These are phyloP conservation scores for Debaryomyces hansenii DNA, from an alignment of 805 yeast species.

Conservation along the genomic window DNA sequence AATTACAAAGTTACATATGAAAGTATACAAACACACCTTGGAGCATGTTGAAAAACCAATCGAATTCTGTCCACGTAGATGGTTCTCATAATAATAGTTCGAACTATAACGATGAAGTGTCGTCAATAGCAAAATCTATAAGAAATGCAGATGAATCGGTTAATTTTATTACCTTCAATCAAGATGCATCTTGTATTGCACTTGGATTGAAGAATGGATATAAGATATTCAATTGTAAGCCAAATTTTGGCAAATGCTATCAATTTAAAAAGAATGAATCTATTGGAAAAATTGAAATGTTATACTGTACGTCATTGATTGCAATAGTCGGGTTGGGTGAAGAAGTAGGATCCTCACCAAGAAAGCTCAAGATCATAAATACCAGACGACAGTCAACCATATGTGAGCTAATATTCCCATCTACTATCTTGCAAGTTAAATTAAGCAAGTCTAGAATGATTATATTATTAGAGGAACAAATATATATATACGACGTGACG, in stretches of 20 bases:
- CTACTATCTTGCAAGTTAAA: conserved; percentile 39
- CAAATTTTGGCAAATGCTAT: conserved; percentile 29
- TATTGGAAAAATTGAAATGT: conserved; percentile 80
- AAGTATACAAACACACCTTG: neutral
- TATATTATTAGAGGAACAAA: conserved; percentile 43
- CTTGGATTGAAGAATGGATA: conserved; percentile 67
- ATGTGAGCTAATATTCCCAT: conserved; percentile 44
- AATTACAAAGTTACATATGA: neutral
- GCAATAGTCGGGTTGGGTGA: conserved; percentile 82
- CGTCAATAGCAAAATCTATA: neutral
- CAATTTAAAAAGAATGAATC: conserved; percentile 46
- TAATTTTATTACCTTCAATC: conserved; percentile 66
- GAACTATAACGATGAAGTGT: neutral
- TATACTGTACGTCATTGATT: conserved; percentile 81
- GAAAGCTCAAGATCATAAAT: conserved; percentile 79
- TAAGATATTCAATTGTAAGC: conserved; percentile 78
- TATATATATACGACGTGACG: conserved; percentile 41
- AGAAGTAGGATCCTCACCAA: conserved; percentile 69
- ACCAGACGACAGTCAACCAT: conserved; percentile 62
- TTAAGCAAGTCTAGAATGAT: conserved; percentile 33
- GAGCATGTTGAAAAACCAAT: neutral
- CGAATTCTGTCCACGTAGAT: neutral
- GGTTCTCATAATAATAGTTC: neutral
- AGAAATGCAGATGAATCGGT: conserved; percentile 23
- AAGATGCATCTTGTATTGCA: conserved; percentile 81